Percentiles rank a stretch among this genome's conserved stretches.
Conservation (phyloP, 176 grass and related monocot genomes). For the Triticum monococcum region DNA sequence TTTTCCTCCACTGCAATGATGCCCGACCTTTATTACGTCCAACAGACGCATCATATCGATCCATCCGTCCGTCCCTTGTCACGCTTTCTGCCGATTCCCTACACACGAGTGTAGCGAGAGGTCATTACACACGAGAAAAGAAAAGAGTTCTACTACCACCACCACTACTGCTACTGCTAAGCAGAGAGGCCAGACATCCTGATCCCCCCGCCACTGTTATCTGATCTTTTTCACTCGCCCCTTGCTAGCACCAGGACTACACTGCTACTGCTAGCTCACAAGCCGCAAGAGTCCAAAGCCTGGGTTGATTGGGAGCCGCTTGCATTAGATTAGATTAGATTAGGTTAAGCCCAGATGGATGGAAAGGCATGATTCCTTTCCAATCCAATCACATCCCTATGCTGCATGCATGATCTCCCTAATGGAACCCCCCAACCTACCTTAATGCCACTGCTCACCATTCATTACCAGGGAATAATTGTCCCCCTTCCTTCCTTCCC, state of each 20-base stretch:
- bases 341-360: not conserved
- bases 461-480: constrained; percentile 69
- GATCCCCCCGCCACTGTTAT: constrained; percentile 10
- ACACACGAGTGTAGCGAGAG: not conserved
- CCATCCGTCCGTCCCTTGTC: not conserved
- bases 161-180: too few species aligned
- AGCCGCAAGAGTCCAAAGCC: constrained; percentile 25
- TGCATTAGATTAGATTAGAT: not conserved
- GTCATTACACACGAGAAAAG: not conserved
- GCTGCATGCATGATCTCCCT: not conserved
- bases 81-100: not conserved
- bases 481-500: constrained; percentile 19
- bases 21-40: not conserved
- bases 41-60: not conserved
- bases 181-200: not conserved
- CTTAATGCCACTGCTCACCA: constrained; percentile 20
- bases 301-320: not conserved
- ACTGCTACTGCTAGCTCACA: constrained; percentile 23
- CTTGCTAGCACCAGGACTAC: not conserved
- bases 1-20: not conserved
- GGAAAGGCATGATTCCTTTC: constrained; percentile 36
- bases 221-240: not conserved
- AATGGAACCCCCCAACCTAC: constrained; percentile 30
- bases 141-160: too few species aligned
- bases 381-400: constrained; percentile 24